Conservation (phyloP, 768 basidiomycete genomes). For the Scleroderma bovista region DNA sequence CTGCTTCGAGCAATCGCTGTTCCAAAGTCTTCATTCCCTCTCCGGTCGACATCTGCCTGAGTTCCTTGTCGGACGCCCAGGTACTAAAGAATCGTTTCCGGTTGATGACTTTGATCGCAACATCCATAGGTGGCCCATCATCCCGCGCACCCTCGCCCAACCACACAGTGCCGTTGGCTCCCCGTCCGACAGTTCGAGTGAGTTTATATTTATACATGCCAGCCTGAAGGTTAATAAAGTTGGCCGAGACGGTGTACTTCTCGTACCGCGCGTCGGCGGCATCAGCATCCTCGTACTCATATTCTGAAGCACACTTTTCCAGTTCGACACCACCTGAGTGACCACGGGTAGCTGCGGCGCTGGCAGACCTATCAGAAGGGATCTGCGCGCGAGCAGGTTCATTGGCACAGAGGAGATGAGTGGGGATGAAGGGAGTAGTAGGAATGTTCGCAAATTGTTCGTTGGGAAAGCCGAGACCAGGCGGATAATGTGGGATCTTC, state of each 20-base stretch:
- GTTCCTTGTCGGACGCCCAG: background rate
- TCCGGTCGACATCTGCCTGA: background rate
- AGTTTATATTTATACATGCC: conserved; percentile 1
- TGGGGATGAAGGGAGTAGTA: background rate
- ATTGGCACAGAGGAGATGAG: background rate
- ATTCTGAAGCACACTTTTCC: background rate
- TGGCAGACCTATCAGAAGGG: background rate
- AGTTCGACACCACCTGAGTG: background rate
- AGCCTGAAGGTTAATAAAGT: background rate
- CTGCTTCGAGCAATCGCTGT: background rate
- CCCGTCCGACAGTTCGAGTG: conserved; percentile 3
- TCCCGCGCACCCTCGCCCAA: conserved; percentile 1
- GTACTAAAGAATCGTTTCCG: background rate
- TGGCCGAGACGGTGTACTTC: background rate
- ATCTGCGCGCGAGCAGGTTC: background rate
- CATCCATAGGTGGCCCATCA: conserved; percentile 3
- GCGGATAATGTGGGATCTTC: conserved; percentile 2
- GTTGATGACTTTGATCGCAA: conserved; percentile 9
- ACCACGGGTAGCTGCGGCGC: background rate
- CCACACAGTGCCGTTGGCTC: conserved; percentile 7
- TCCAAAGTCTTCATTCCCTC: background rate
- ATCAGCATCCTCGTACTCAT: background rate
- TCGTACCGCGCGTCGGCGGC: background rate
- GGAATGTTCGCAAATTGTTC: background rate
- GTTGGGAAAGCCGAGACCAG: background rate